phyloP scores from a whole-genome alignment of 306 rosid species.

The Quercus berberidifolia region DNA sequence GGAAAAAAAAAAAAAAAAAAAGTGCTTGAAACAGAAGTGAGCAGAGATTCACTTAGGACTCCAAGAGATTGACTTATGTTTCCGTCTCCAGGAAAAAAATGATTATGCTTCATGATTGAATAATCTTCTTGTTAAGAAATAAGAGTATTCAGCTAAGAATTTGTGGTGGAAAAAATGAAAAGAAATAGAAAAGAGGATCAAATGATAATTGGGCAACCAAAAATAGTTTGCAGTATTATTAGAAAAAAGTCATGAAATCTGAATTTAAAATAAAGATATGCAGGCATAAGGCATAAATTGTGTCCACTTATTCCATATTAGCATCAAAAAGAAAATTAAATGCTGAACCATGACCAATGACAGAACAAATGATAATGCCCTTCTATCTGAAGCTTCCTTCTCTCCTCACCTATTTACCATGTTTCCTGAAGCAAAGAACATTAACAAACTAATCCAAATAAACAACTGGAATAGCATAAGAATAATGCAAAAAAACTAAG shows the following conservation, averaged over 20 bases:
- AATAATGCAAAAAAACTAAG: neutral
- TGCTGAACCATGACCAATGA: slow-evolving; percentile 88
- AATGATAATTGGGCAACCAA: neutral
- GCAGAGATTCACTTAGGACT: neutral
- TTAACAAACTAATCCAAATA: slow-evolving; percentile 21
- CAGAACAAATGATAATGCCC: slow-evolving; percentile 86
- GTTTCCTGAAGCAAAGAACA: slow-evolving; percentile 32
- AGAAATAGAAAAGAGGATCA: too few relatives aligned
- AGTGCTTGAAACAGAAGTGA: neutral
- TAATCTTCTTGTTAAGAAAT: neutral
- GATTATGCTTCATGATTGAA: neutral
- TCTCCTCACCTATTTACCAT: slow-evolving; percentile 69
- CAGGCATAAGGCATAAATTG: neutral
- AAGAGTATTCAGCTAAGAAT: neutral
- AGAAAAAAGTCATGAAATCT: neutral
- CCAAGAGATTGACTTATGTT: neutral
- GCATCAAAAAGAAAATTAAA: slow-evolving; percentile 5
- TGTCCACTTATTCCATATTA: slow-evolving; percentile 4
- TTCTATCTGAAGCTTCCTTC: slow-evolving; percentile 88
- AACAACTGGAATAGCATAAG: neutral
- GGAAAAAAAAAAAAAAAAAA: neutral
- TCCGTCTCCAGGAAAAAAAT: neutral
- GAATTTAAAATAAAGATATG: neutral
- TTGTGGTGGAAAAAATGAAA: too few relatives aligned
- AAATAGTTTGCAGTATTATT: neutral